Evolutionary conservation across 176 grass and related monocot genomes (phyloP).

Genomic region (Ampelocalamus luodianensis): DNA sequence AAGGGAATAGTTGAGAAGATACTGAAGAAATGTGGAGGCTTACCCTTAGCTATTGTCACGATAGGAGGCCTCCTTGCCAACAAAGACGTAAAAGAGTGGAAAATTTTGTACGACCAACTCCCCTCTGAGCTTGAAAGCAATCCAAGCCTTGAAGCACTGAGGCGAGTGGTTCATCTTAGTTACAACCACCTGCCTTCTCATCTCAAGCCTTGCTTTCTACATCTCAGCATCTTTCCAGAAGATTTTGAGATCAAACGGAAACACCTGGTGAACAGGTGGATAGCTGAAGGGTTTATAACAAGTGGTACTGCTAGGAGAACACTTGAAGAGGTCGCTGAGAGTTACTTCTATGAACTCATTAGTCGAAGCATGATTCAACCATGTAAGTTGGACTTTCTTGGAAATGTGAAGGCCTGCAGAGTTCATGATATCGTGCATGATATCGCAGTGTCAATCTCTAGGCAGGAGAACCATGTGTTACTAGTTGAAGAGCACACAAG

Average conservation of each 20-base stretch:
- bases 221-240: conserved; percentile 32
- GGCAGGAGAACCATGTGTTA: not conserved
- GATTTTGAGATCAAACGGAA: conserved; percentile 27
- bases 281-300: conserved; percentile 20
- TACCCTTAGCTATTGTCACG: conserved; percentile 18
- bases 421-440: conserved; percentile 41
- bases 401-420: not conserved
- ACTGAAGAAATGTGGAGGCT: conserved; percentile 30
- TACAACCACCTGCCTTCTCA: conserved; percentile 23
- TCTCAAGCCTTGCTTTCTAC: conserved; percentile 33
- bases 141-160: conserved; percentile 27
- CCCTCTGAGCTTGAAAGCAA: not conserved
- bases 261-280: conserved; percentile 16
- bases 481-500: not conserved
- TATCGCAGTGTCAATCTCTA: conserved; percentile 7
- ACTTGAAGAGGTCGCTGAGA: not conserved
- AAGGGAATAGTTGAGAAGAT: not conserved
- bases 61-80: conserved; percentile 21
- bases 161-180: not conserved
- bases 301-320: not conserved
- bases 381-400: not conserved
- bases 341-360: conserved; percentile 33
- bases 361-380: conserved; percentile 26
- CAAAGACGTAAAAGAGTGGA: not conserved
- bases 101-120: not conserved